These are phyloP conservation scores for Haplographium delicatum DNA, from an alignment of 495 filamentous ascomycete genomes.

Conservation along the genomic window DNA sequence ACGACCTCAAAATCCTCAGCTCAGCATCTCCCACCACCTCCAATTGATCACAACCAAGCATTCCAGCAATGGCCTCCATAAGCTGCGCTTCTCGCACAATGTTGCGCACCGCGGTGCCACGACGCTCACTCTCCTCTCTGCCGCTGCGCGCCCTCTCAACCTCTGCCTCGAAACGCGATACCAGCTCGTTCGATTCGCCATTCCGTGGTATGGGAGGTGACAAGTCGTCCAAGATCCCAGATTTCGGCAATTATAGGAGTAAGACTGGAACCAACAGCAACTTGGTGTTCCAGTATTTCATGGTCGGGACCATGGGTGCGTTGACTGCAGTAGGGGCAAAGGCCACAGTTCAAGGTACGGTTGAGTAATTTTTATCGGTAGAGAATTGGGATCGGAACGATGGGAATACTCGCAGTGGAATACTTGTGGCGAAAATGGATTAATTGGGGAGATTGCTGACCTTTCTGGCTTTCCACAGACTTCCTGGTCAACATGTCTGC, in stretches of 20 bases:
- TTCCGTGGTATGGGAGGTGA: slow-evolving; percentile 35
- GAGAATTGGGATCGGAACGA: slow-evolving; percentile 6
- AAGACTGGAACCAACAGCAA: slow-evolving; percentile 59
- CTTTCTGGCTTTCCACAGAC: slow-evolving; percentile 41
- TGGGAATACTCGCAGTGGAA: background rate
- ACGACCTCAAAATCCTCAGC: slow-evolving; percentile 20
- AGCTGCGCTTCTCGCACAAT: slow-evolving; percentile 23
- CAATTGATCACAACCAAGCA: slow-evolving; percentile 16
- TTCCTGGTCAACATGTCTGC: slow-evolving; percentile 99
- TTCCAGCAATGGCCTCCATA: slow-evolving; percentile 24
- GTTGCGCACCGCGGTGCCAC: slow-evolving; percentile 22
- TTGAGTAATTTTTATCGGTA: no score
- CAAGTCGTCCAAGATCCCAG: slow-evolving; percentile 68
- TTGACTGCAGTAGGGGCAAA: slow-evolving; percentile 90
- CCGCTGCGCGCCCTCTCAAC: slow-evolving; percentile 43
- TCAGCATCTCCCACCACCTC: slow-evolving; percentile 8
- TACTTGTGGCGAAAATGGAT: background rate
- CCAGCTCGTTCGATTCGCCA: slow-evolving; percentile 59
- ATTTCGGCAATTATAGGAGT: slow-evolving; percentile 82
- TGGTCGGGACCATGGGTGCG: slow-evolving; percentile 88
- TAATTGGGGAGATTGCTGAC: slow-evolving; percentile 15
- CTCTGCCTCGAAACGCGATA: slow-evolving; percentile 30
- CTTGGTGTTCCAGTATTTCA: slow-evolving; percentile 93
- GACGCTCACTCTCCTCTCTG: slow-evolving; percentile 10
- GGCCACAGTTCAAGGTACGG: slow-evolving; percentile 92